phyloP scores from a whole-genome alignment of 2,329 filamentous ascomycete species.

The Claviceps fusiformis region DNA sequence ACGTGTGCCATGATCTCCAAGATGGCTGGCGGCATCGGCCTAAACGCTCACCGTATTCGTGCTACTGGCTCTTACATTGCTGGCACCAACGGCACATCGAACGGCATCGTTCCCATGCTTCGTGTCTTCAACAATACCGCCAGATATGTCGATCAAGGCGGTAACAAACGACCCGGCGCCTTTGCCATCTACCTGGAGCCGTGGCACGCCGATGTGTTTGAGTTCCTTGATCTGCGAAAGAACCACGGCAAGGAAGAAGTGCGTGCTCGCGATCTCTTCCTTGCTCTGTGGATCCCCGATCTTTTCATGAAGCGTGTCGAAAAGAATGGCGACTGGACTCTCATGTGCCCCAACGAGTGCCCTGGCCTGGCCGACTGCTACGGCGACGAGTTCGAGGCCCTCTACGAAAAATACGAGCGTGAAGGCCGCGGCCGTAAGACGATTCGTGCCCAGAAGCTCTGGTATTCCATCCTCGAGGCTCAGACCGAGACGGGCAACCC shows the following conservation, averaged over 20 bases:
- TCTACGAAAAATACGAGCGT: slow-evolving; percentile 86
- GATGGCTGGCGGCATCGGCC: slow-evolving; percentile 93
- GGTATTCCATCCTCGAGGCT: slow-evolving; percentile 95
- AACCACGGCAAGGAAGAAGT: slow-evolving; percentile 99
- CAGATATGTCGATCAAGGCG: slow-evolving; percentile 95
- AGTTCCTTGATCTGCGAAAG: slow-evolving; percentile 95
- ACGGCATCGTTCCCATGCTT: slow-evolving; percentile 94
- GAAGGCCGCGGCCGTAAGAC: slow-evolving; percentile 81
- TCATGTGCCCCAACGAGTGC: slow-evolving; percentile 97
- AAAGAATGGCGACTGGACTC: slow-evolving; percentile 89
- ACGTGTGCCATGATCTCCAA: slow-evolving; percentile 99
- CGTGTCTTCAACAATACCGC: slow-evolving; percentile 99
- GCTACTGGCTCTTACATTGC: slow-evolving; percentile 96
- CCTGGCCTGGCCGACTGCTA: slow-evolving; percentile 92
- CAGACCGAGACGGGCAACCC: slow-evolving; percentile 98
- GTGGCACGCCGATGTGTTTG: slow-evolving; percentile 95
- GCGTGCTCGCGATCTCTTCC: slow-evolving; percentile 92
- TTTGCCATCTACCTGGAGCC: slow-evolving; percentile 99
- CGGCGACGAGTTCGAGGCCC: slow-evolving; percentile 88
- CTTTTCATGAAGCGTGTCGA: slow-evolving; percentile 99
- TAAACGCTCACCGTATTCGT: slow-evolving; percentile 93
- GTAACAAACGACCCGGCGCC: slow-evolving; percentile 96
- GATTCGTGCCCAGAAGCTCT: slow-evolving; percentile 95
- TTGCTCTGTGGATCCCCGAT: slow-evolving; percentile 95
- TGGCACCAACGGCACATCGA: slow-evolving; percentile 95